A percentile compares a stretch with the other conserved stretches of the same genome.
These are phyloP conservation scores for Glomus cerebriforme DNA, from an alignment of 192 early-diverging fungal species.

Conservation along the genomic window DNA sequence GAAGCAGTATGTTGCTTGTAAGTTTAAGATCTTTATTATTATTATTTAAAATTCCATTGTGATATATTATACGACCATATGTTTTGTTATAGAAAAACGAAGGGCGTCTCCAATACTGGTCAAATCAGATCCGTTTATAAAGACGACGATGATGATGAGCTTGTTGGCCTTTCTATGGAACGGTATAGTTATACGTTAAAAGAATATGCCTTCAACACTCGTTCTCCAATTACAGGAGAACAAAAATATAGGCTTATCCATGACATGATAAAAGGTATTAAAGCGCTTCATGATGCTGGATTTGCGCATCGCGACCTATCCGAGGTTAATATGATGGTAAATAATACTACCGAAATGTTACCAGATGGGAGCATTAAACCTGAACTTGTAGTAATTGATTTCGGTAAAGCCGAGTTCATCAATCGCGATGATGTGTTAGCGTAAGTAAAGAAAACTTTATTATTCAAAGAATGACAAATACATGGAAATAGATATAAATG, in stretches of 20 bases:
- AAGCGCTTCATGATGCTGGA: constrained; percentile 52
- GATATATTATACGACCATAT: neutral
- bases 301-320: constrained; percentile 61
- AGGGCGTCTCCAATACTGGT: constrained; percentile 49
- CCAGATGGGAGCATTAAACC: constrained; percentile 50
- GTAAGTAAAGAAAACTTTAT: constrained; percentile 47
- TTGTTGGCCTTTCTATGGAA: constrained; percentile 63
- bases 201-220: constrained; percentile 56
- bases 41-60: neutral
- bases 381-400: constrained; percentile 58
- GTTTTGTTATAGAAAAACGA: constrained; percentile 40
- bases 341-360: constrained; percentile 43
- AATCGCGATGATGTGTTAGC: constrained; percentile 44
- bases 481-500: neutral
- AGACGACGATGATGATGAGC: constrained; percentile 49
- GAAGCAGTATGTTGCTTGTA: constrained; percentile 61
- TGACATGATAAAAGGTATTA: constrained; percentile 56
- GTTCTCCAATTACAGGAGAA: constrained; percentile 50
- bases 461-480: neutral
- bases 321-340: constrained; percentile 66
- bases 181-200: constrained; percentile 60
- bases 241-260: constrained; percentile 56
- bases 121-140: constrained; percentile 58
- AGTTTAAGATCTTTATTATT: constrained; percentile 24
- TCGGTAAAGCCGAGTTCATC: constrained; percentile 63